Base-by-base conservation (phyloP, 1,139 yeast species). In the Geotrichum macrosporum region DNA sequence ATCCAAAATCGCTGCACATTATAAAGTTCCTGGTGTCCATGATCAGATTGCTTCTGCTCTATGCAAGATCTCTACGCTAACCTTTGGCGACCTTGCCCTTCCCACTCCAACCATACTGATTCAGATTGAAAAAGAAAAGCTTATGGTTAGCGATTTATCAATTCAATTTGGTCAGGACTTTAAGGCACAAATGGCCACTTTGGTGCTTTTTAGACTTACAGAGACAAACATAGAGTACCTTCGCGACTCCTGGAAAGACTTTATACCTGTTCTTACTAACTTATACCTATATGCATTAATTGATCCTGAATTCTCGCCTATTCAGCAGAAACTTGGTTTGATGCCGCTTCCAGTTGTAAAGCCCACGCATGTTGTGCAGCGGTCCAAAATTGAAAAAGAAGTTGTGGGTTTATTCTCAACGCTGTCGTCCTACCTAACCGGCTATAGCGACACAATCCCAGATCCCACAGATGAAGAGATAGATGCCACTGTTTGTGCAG, bases 401-500 rank as follows among this genome's bases (percentile, higher is more conserved):
- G 34, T 21, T 19, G 74, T 76, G 6, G 87, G 97, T 1, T 63
- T 92, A 21, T 76, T 92, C 50, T 85, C 95, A 1, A 84, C 97
- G 0, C 81, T 94, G 57, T 88, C 96, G 1, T 87, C 96, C 0
- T 89, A 88, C 59, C 75, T 92, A 65, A 85, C 92, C 56, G 94
- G 96, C n/a, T 79, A 82, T 52, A 74, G 83, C 0, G 96, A 88
- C 57, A 94, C 85, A 35, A 81, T 85, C 2, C 83, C 84, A 5
- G 96, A 89, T 62, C 98, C 98, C 4, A 77, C 94, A 1, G 94
- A 85, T 50, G 95, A 84, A 57, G 97, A 89, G 58, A 81, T 92
- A 42, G 95, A 88, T 53, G 77, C 86, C 2, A 84, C 97, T 0
- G 66, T 84, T 20, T 81, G 87, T 3, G 83, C 96, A 0, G 69